phyloP scores from a whole-genome alignment of 176 grass and related monocot species.

The Poa annua region DNA sequence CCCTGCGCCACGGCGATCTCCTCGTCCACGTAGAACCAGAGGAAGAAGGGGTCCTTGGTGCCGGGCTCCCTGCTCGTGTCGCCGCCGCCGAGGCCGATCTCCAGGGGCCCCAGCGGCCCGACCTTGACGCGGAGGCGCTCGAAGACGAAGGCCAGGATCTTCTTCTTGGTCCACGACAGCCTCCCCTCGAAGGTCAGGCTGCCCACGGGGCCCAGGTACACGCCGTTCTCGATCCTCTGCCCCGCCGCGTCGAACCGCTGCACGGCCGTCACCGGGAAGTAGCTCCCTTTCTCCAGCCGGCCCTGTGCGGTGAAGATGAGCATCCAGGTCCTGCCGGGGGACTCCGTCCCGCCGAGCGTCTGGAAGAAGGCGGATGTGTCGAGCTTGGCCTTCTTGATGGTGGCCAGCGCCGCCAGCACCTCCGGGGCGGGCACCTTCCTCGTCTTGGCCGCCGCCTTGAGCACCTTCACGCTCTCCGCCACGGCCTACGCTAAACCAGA shows the following conservation, averaged over 20 bases:
- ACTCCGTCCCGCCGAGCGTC: constrained; percentile 78
- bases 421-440: constrained; percentile 65
- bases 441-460: constrained; percentile 86
- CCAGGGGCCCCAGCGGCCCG: constrained; percentile 69
- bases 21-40: constrained; percentile 95
- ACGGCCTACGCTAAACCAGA: constrained; percentile 55
- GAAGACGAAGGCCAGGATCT: constrained; percentile 90
- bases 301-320: constrained; percentile 94
- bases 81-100: constrained; percentile 52
- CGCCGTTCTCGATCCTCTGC: constrained; percentile 83
- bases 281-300: constrained; percentile 70
- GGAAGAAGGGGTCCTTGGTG: constrained; percentile 83
- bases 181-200: constrained; percentile 79
- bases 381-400: constrained; percentile 77
- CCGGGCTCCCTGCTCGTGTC: constrained; percentile 56
- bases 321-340: constrained; percentile 97
- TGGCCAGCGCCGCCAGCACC: constrained; percentile 64
- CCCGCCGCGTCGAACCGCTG: constrained; percentile 90
- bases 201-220: constrained; percentile 73
- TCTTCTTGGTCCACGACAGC: constrained; percentile 89
- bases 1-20: constrained; percentile 91
- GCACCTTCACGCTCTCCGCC: constrained; percentile 67
- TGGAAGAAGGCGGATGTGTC: constrained; percentile 72
- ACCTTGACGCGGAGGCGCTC: constrained; percentile 68
- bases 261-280: constrained; percentile 88